Base-by-base conservation (phyloP, 768 basidiomycete species). In the Ramaria rubella region DNA sequence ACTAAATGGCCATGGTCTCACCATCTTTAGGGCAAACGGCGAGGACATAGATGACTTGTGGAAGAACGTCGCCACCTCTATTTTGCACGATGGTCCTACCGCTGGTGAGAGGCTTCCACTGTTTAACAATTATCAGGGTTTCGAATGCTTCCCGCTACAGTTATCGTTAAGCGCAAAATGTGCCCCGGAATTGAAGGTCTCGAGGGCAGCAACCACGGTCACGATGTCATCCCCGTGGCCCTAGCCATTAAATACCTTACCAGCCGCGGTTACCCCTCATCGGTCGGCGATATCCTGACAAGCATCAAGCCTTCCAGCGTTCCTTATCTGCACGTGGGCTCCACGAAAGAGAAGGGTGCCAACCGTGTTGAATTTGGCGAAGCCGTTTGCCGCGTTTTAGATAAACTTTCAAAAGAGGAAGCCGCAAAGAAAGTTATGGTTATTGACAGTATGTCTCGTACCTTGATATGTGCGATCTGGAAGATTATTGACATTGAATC, bases 311-410 rank as follows among this genome's bases (percentile, higher is more conserved):
- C 87, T 15, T 60, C 69, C 31, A 59, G 75, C 2, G 69, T 73
- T 36, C 75, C 81, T 1, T 87, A 86, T 68, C 69, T 80, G n/a
- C 82, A 83, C 67, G 65, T 79, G 24, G 91, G 91, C 0, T 83
- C 80, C 9, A 81, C 84, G 5, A 85, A 84, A 64, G 89, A 92
- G 61, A 69, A 79, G 51, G 88, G 81, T 27, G 91, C 90, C 1
- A 90, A 87, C 66, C 87, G 91, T 63, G 85, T 86, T 38, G 73
- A 87, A 11, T 94, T 94, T 62, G 91, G 91, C 27, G 87, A 93
- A 63, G 87, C 91, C 9, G 90, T 91, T 50, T 86, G 84, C 66
- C 55, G 74, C 60, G 90, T 92, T 1, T 78, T 94, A 19, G 90
- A 93, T 63, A 78, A 74, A 30, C 71, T 90, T 48, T 76, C 76